phyloP scores from a whole-genome alignment of 768 basidiomycete species.

The Amanita thiersii region DNA sequence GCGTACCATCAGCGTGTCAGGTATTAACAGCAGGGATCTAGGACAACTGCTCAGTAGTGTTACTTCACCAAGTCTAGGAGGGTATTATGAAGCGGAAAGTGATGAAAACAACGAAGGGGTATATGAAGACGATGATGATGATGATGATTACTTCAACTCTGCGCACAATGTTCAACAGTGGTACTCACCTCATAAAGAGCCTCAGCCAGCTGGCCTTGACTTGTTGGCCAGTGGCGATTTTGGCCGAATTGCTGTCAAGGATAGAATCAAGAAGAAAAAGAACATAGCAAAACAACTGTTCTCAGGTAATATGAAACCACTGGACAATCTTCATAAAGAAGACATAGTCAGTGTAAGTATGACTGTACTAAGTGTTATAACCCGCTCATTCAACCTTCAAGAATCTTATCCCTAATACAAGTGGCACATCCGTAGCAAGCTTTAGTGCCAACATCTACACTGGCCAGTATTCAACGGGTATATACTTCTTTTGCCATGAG shows the following conservation, averaged over 20 bases:
- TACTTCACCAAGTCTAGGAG: neutral
- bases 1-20: constrained; percentile 17
- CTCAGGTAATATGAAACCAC: constrained; percentile 27
- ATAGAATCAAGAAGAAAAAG: constrained; percentile 29
- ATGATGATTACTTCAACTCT: constrained; percentile 29
- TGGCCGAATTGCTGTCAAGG: constrained; percentile 51
- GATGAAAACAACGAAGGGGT: constrained; percentile 26
- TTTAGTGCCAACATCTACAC: constrained; percentile 74
- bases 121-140: constrained; percentile 27
- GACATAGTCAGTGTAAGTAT: constrained; percentile 45
- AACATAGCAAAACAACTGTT: constrained; percentile 46
- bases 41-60: constrained; percentile 17
- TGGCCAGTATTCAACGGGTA: constrained; percentile 77
- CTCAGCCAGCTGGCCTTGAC: constrained; percentile 53
- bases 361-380: neutral
- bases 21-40: constrained; percentile 23
- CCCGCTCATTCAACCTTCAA: constrained; percentile 18
- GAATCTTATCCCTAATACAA: constrained; percentile 71
- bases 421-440: constrained; percentile 71
- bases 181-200: constrained; percentile 32
- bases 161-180: constrained; percentile 24
- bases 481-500: constrained; percentile 4
- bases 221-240: constrained; percentile 77
- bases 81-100: neutral
- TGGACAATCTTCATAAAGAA: constrained; percentile 35